Base-by-base conservation (phyloP, 345 rosid species). In the Ricinus communis region DNA sequence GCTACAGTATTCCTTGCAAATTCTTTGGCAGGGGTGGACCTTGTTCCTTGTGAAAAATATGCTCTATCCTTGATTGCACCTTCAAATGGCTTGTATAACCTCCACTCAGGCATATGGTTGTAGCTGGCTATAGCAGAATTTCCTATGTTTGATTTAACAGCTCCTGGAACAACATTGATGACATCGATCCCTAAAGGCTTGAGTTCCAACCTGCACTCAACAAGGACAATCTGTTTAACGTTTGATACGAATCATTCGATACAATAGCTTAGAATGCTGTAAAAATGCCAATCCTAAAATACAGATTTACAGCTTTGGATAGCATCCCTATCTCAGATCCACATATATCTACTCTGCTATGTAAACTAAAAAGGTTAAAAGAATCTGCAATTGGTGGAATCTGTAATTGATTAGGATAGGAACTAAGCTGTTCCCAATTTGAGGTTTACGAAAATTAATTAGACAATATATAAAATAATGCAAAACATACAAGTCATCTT, bases 141-240 rank as follows among this genome's bases (percentile, higher is more conserved):
- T 51, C 85, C 95, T 13, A 91, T 84, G 84, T 94, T 94, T n/a
- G 98, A 87, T 72, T 72, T 83, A 76, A 91, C 65, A 33, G 90
- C 95, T 77, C 96, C 97, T 0, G 97, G 97, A 19, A 80, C 96
- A 46, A 94, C 91, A 50, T 76, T 85, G 73, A 90, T 78, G 19
- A 90, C 95, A 33, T 88, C 84, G 1, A 94, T 94, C 62, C 97
- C 98, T 5, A 91, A 83, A 52, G 83, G 91, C 30, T 82, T 65
- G 5, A 94, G 91, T 77, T 93, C 97, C 87, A 91, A 82, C 79
- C 98, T 91, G 81, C 78, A 57, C 27, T 71, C 62, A 65, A 2
- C 71, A 57, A 25, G 19, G 5, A 31, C 19, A 64, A 36, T 19
- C 10, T 31, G 31, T 21, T n/a, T 5, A 31, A 33, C 59, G 14